Conservation (phyloP, 179 eudicot genomes). For the Beta macrorhiza region DNA sequence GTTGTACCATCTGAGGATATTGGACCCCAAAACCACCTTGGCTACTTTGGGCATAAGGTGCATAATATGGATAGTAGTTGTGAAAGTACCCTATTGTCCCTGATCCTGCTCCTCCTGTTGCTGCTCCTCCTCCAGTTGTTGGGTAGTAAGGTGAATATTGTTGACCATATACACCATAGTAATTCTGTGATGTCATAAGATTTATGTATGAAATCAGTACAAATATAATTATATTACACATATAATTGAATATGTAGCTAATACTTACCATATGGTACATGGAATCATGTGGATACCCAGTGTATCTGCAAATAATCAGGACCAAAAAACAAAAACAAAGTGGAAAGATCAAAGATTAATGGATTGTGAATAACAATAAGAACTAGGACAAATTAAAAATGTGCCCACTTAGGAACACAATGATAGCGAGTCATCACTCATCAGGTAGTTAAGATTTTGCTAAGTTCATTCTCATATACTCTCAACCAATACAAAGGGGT, state of each 20-base stretch:
- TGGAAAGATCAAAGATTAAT: not conserved
- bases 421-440: not conserved
- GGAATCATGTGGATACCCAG: slow-evolving; percentile 54
- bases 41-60: slow-evolving; percentile 44
- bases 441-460: too few species aligned
- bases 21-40: slow-evolving; percentile 45
- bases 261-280: slow-evolving; percentile 53
- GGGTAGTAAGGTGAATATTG: slow-evolving; percentile 46
- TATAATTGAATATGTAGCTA: not conserved
- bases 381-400: not conserved
- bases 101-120: not conserved
- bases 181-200: slow-evolving; percentile 37
- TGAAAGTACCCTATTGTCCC: slow-evolving; percentile 44
- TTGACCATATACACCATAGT: slow-evolving; percentile 50
- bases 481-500: too few species aligned
- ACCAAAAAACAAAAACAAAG: not conserved
- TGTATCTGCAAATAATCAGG: slow-evolving; percentile 37
- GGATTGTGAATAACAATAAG: not conserved
- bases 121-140: slow-evolving; percentile 29
- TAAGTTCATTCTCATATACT: too few species aligned
- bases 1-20: slow-evolving; percentile 50
- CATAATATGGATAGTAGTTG: slow-evolving; percentile 44
- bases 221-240: not conserved
- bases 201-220: not conserved
- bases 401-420: not conserved